phyloP scores from a whole-genome alignment of 1,284 basidiomycete genomes.

The Ceratobasidium sp. region DNA sequence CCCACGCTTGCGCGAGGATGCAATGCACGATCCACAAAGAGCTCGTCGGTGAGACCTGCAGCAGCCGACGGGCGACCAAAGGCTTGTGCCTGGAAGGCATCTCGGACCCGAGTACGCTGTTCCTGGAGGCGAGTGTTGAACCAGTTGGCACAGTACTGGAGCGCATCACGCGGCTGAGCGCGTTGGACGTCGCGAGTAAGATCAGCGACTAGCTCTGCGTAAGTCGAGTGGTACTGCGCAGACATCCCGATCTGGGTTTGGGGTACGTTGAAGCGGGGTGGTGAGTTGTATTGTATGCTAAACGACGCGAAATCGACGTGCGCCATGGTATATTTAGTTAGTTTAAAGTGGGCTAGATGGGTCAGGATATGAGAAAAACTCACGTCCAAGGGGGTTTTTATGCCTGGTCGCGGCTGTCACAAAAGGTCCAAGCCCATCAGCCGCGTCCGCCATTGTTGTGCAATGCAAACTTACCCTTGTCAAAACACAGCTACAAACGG shows the following conservation, averaged over 20 bases:
- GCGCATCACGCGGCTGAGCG: constrained; percentile 86
- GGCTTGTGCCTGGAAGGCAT: constrained; percentile 59
- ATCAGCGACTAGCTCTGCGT: constrained; percentile 82
- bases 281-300: constrained; percentile 37
- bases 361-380: not conserved
- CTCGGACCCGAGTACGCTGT: constrained; percentile 76
- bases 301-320: constrained; percentile 29
- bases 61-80: constrained; percentile 39
- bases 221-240: constrained; percentile 64
- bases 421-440: not conserved
- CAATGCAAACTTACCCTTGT: constrained; percentile 13
- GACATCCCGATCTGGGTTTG: constrained; percentile 11
- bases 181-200: constrained; percentile 87
- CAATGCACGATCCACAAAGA: constrained; percentile 66
- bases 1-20: constrained; percentile 2
- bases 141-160: constrained; percentile 97
- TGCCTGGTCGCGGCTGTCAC: not conserved
- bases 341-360: not conserved
- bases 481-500: not conserved
- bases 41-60: constrained; percentile 64
- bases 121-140: constrained; percentile 89
- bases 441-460: constrained; percentile 23
- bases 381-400: constrained; percentile 26
- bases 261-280: constrained; percentile 8
- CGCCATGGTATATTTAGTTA: not conserved